Evolutionary conservation across 352 stramenopile genomes (phyloP), one percentile per base, ranked within the genome.

Genomic region (Globisporangium rhizosaccharum): DNA sequence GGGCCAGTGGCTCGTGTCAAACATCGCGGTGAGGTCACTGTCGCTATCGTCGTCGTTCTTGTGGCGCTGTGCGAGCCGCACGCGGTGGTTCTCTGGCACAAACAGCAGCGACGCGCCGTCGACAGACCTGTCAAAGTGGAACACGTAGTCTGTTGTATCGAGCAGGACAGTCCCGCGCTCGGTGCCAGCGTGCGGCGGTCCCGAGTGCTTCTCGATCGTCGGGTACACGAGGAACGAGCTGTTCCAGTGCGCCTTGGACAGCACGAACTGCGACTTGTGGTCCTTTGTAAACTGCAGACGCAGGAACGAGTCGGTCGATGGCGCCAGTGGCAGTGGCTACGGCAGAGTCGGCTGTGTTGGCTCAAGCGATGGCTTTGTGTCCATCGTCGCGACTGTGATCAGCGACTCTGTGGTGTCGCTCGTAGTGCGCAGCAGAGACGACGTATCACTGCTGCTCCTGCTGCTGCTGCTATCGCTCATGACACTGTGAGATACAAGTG

Each of bases 221-320:
- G 82, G 75, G 44, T 85, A 87, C 45, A 91, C 79, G 33, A 91
- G 71, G 54, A 89, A 91, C 14, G 77, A 85, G 17, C 67, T 59
- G 56, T 86, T 86, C 75, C 74, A 88, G 46, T 75, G 57, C 20
- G 60, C 36, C 63, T 91, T 89, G 41, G 62, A 71, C 17, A 91
- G 58, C 11, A 79, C 66, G 55, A 90, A 90, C 8, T 76, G 53
- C 1, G 75, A 44, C 5, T 55, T 57, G 15, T 70, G 66, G 17
- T 70, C 58, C 6, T 49, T 52, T 23, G 62, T 60, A 30, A 77
- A 71, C 9, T 66, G 61, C n/a, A 83, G 59, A 48, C 73, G 70
- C 25, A 88, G 59, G 39, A 88, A 88, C 14, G 70, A 58, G 5
- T 41, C 37, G 48, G 25, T 10, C 33, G 26, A 14, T 3, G 26